Percentiles rank a stretch among this genome's conserved stretches.
phyloP scores from a whole-genome alignment of 805 yeast species.

The Helenozyma rhizophorensis region DNA sequence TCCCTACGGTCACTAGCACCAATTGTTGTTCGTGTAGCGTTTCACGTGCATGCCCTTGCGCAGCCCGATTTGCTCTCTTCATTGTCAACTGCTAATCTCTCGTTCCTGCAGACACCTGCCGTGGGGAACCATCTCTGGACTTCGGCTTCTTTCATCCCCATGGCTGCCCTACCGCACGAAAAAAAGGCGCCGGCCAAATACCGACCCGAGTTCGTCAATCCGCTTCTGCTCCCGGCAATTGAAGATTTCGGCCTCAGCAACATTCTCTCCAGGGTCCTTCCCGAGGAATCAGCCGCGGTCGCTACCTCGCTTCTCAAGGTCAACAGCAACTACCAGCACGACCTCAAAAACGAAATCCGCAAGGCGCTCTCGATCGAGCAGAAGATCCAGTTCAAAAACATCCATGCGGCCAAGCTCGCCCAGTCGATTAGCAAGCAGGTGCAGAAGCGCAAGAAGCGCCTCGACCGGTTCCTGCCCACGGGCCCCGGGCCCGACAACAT shows the following conservation, averaged over 20 bases:
- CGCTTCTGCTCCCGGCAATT: slow-evolving; percentile 14
- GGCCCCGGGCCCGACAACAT: neutral
- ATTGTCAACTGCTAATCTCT: too few relatives aligned
- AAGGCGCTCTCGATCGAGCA: slow-evolving; percentile 34
- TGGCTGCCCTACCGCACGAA: neutral
- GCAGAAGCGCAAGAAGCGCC: slow-evolving; percentile 1
- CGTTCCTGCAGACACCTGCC: too few relatives aligned
- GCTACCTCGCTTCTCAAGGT: slow-evolving; percentile 23
- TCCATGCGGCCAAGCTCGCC: slow-evolving; percentile 29
- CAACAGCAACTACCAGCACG: slow-evolving; percentile 30
- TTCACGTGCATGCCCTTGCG: too few relatives aligned
- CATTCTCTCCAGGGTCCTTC: slow-evolving; percentile 23
- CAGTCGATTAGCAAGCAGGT: slow-evolving; percentile 5
- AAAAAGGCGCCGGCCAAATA: neutral
- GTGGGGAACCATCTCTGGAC: neutral
- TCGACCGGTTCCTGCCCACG: neutral
- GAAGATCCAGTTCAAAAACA: slow-evolving; percentile 37
- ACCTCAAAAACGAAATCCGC: slow-evolving; percentile 32
- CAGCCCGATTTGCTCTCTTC: too few relatives aligned
- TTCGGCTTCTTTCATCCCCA: neutral
- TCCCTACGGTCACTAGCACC: too few relatives aligned
- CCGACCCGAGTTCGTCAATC: slow-evolving; percentile 8
- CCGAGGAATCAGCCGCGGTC: slow-evolving; percentile 27
- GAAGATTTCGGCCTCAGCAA: slow-evolving; percentile 28
- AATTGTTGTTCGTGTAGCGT: too few relatives aligned